phyloP scores from a whole-genome alignment of 352 stramenopile species.

The Globisporangium cylindrosporum region DNA sequence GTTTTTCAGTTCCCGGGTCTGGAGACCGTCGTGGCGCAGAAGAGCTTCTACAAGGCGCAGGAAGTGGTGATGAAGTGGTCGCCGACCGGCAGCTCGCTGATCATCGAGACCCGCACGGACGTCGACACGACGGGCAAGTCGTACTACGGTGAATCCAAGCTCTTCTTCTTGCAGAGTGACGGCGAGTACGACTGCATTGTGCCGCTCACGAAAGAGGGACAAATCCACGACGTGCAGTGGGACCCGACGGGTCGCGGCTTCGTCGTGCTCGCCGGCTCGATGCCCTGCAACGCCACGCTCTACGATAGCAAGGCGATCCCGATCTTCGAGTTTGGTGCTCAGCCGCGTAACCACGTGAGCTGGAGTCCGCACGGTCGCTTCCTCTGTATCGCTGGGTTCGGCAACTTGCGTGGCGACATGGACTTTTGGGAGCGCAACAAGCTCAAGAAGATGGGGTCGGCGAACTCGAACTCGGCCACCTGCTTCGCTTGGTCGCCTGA shows the following conservation, averaged over 20 bases:
- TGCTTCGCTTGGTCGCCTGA: conserved; percentile 93
- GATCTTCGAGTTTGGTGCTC: conserved; percentile 95
- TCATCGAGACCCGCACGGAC: conserved; percentile 91
- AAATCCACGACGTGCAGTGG: conserved; percentile 95
- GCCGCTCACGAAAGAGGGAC: conserved; percentile 86
- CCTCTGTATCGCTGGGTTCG: conserved; percentile 94
- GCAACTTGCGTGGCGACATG: conserved; percentile 96
- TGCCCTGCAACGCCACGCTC: conserved; percentile 94
- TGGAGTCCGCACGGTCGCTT: conserved; percentile 97
- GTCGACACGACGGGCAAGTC: conserved; percentile 92
- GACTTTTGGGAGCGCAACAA: conserved; percentile 96
- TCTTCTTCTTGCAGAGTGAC: conserved; percentile 95
- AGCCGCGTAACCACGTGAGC: conserved; percentile 94
- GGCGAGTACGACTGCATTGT: conserved; percentile 90
- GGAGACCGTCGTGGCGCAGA: conserved; percentile 64
- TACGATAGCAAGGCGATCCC: conserved; percentile 95
- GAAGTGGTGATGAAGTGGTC: conserved; percentile 90
- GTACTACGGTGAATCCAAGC: conserved; percentile 97
- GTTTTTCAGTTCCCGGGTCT: conserved; percentile 80
- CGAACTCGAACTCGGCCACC: conserved; percentile 78
- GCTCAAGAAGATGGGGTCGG: conserved; percentile 91
- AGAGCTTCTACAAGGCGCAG: conserved; percentile 91
- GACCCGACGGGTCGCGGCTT: conserved; percentile 91
- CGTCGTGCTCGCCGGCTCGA: conserved; percentile 92
- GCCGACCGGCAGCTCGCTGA: conserved; percentile 76